Conservation (phyloP, 2,329 filamentous ascomycete species). For the Paecilomyces dactylethromorphus region DNA sequence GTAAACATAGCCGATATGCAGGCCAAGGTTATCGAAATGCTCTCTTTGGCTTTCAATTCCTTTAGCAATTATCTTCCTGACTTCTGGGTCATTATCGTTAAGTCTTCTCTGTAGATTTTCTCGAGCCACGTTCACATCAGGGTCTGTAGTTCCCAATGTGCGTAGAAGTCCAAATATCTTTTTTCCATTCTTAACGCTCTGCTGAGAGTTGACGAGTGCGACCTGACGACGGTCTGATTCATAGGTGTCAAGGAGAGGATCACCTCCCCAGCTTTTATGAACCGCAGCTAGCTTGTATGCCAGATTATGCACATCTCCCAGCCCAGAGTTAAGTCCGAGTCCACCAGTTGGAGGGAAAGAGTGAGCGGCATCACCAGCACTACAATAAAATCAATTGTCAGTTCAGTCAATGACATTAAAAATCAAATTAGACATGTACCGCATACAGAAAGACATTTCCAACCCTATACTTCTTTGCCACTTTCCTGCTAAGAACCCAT, state of each 20-base stretch:
- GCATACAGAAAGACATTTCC: constrained; percentile 32
- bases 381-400: constrained; percentile 1
- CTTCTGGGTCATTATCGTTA: constrained; percentile 20
- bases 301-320: constrained; percentile 47
- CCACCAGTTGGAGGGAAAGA: constrained; percentile 49
- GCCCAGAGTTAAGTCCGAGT: constrained; percentile 49
- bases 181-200: constrained; percentile 40
- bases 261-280: constrained; percentile 20
- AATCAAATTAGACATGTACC: constrained; percentile 2
- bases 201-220: constrained; percentile 33
- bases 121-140: constrained; percentile 15
- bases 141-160: constrained; percentile 27
- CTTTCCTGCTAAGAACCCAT: constrained; percentile 37
- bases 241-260: constrained; percentile 30
- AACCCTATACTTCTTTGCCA: constrained; percentile 30
- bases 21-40: constrained; percentile 39
- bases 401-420: background rate
- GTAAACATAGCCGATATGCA: constrained; percentile 42
- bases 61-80: constrained; percentile 6
- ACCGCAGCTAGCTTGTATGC: constrained; percentile 35
- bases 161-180: constrained; percentile 38
- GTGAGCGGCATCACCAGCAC: constrained; percentile 50
- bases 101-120: constrained; percentile 17
- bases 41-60: constrained; percentile 32
- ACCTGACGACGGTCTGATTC: constrained; percentile 32